These are phyloP conservation scores for Oryza glumipatula DNA, from an alignment of 176 grass and related monocot genomes.

Conservation along the genomic window DNA sequence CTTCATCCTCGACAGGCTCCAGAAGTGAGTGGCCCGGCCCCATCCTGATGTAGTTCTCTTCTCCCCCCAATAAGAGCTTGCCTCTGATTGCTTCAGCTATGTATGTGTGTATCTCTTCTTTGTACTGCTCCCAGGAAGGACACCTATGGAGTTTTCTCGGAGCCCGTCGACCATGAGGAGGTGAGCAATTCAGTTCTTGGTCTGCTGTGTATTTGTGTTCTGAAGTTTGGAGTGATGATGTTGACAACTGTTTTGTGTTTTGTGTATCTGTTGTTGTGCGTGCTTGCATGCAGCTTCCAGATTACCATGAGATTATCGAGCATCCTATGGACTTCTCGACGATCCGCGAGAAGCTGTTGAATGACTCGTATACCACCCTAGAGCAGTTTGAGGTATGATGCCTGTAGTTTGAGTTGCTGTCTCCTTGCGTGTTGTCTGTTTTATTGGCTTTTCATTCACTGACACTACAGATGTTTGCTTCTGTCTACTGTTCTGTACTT, in stretches of 20 bases:
- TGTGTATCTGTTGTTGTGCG: background rate
- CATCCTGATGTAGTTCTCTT: slow-evolving; percentile 47
- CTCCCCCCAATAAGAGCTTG: slow-evolving; percentile 15
- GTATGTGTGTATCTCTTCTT: slow-evolving; percentile 28
- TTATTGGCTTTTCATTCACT: slow-evolving; percentile 23
- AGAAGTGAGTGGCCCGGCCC: slow-evolving; percentile 70
- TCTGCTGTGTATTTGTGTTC: background rate
- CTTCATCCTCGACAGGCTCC: slow-evolving; percentile 75
- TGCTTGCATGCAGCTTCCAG: slow-evolving; percentile 67
- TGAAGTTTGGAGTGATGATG: background rate
- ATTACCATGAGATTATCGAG: slow-evolving; percentile 69
- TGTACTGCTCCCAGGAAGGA: slow-evolving; percentile 70
- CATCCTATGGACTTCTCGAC: slow-evolving; percentile 77
- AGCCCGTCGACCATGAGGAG: slow-evolving; percentile 73
- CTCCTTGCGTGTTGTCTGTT: background rate
- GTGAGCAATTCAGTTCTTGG: slow-evolving; percentile 40
- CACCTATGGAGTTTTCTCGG: slow-evolving; percentile 66
- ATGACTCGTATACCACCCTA: slow-evolving; percentile 48
- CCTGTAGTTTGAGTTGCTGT: background rate
- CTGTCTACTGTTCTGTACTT: background rate
- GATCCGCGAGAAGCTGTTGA: slow-evolving; percentile 69
- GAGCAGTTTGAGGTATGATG: slow-evolving; percentile 75
- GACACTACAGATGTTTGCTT: background rate
- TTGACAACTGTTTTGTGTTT: background rate
- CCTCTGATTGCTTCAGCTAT: slow-evolving; percentile 29